Conservation (phyloP, 2,329 filamentous ascomycete genomes). For the Penicillium sp. region DNA sequence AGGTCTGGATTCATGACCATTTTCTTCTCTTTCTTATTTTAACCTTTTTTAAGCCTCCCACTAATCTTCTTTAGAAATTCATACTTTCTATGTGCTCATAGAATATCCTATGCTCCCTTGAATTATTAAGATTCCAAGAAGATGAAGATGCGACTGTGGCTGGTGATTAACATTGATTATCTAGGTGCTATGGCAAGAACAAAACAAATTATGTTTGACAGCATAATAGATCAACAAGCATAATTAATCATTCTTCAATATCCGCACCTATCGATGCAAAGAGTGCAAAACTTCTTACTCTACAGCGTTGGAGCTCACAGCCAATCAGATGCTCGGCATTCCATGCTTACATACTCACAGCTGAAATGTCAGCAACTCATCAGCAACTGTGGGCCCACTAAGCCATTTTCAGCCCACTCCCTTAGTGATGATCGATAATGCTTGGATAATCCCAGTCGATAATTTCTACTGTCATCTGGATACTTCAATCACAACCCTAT, state of each 20-base stretch:
- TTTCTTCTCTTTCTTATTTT: no score
- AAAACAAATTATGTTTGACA: neutral
- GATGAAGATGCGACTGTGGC: neutral
- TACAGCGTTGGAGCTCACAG: no score
- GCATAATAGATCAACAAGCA: neutral
- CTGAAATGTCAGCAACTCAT: conserved; percentile 5
- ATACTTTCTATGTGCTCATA: no score
- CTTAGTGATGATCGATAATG: conserved; percentile 21
- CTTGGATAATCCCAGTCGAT: conserved; percentile 16
- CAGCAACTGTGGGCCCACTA: conserved; percentile 1
- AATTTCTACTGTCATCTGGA: conserved; percentile 13
- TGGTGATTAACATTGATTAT: neutral
- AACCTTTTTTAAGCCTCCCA: no score
- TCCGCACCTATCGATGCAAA: no score
- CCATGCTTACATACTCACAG: neutral
- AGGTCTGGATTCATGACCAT: no score
- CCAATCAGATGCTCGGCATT: neutral
- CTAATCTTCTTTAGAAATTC: no score
- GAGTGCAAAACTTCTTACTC: no score
- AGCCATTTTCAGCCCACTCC: neutral
- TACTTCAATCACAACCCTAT: conserved; percentile 5
- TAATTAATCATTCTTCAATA: neutral
- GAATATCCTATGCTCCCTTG: neutral
- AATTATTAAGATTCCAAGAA: neutral
- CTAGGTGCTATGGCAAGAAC: neutral